Evolutionary conservation across 331 rosid genomes (phyloP), one percentile per base, ranked within the genome.

Genomic region (Saraca asoca): DNA sequence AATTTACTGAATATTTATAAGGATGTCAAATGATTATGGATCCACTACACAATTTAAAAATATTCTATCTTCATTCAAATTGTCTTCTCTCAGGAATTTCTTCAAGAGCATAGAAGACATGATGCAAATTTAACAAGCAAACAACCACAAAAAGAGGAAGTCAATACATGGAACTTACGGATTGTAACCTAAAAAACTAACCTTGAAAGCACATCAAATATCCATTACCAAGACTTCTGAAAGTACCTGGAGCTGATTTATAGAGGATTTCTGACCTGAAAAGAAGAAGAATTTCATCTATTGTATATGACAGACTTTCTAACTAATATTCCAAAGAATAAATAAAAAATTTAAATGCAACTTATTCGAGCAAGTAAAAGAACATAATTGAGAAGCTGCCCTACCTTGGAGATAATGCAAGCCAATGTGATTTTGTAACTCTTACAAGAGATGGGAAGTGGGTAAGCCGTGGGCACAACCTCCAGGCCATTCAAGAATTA

Each of bases 401-500:
- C 19, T 67, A 79, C 87, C 87, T 82, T 64, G 71, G 75, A 64
- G 59, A 53, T 64, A 71, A 56, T 31, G 80, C 80, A 10, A 37
- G 69, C 58, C 62, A 50, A 33, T 69, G 75, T 35, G 68, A 52
- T 35, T 79, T 72, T 45, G 73, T 72, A 62, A 59, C 35, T 71
- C 72, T 79, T 41, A 58, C 42, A 73, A 82, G 59, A 73, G 69
- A 62, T 1, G 64, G 68, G 62, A 78, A 65, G 46, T 71, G 38
- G 46, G 51, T 34, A 74, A 43, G 39, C 76, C 81, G 68, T 70
- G 80, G 76, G 63, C 69, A 58, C 16, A 75, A 64, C 60, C 80
- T 80, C 75, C 80, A 54, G 51, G 80, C 82, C 88, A 83, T 85
- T 64, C n/a, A n/a, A n/a, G n/a, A n/a, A n/a, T n/a, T n/a, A n/a